Evolutionary conservation across 176 grass and related monocot genomes (phyloP), one percentile per base, ranked within the genome.

Genomic region (Oryza australiensis): DNA sequence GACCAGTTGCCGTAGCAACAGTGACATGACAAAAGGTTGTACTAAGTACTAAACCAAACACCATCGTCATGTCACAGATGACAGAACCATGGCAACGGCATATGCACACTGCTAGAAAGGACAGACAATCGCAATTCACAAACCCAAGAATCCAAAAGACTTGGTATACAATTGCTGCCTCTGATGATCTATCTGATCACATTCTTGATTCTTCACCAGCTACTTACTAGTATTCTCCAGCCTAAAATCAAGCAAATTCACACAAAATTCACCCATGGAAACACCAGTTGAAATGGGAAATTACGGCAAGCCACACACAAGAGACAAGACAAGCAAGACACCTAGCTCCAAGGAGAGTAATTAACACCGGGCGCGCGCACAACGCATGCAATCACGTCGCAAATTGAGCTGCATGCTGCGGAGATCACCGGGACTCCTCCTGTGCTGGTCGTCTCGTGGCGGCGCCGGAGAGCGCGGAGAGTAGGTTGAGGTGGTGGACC

Each of bases 401-500:
- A 27, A 53, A 60, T 60, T 24, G 55, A 23, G 26, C 26, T 5
- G 68, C 68, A 60, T 11, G 80, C 38, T 13, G 59, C 37, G n/a
- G 81, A 15, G 20, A 70, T 87, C 86, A 94, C 84, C 78, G 92
- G 27, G 83, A 57, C 68, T 74, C 78, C 63, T 91, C 87, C 76
- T 83, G 84, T 0, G 64, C 64, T 32, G 45, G 64, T 27, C 74
- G 71, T 42, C 80, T 83, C 7, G 80, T 18, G 66, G 82, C 79
- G 5, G 51, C 18, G 76, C 78, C 74, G 35, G 89, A 89, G 68
- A 91, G 79, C 29, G 83, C 82, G 69, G 87, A 88, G 57, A 91
- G 87, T 9, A 91, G 87, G 86, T 89, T 89, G 32, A 92, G 83
- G 83, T 79, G 87, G 84, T 91, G 89, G 0, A 87, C 78, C 80